phyloP scores from a whole-genome alignment of 371 early-diverging fungal genomes.

The Batrachochytrium dendrobatidis region DNA sequence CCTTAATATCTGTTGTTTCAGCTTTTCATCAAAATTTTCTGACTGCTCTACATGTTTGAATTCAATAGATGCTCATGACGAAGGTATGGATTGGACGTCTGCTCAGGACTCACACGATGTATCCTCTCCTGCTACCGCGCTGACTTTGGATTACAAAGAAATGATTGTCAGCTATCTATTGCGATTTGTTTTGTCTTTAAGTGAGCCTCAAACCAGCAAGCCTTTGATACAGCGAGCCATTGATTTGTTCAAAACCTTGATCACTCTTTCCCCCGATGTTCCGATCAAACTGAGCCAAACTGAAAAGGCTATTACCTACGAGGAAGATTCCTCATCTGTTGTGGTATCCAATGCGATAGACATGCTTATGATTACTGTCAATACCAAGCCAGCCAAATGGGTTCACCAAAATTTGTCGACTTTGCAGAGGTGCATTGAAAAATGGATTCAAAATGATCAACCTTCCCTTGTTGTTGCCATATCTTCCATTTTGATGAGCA shows the following conservation, averaged over 20 bases:
- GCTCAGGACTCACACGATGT: neutral
- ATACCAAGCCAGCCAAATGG: slow-evolving; percentile 46
- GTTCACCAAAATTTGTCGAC: slow-evolving; percentile 55
- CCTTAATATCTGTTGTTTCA: too few species aligned
- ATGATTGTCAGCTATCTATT: slow-evolving; percentile 60
- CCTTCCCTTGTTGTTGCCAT: slow-evolving; percentile 54
- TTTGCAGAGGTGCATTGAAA: slow-evolving; percentile 61
- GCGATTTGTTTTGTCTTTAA: slow-evolving; percentile 60
- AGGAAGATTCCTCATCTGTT: slow-evolving; percentile 2
- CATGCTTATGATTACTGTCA: slow-evolving; percentile 55
- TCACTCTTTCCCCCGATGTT: slow-evolving; percentile 57
- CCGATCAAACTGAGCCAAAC: slow-evolving; percentile 38
- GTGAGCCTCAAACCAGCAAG: slow-evolving; percentile 48
- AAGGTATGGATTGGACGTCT: slow-evolving; percentile 2
- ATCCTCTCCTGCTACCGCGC: too few species aligned
- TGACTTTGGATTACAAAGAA: slow-evolving; percentile 36
- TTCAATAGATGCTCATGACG: too few species aligned
- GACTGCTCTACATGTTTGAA: too few species aligned
- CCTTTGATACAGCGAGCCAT: slow-evolving; percentile 53
- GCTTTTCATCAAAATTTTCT: too few species aligned
- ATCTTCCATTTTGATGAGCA: slow-evolving; percentile 56
- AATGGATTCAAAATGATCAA: slow-evolving; percentile 60
- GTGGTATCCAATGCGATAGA: slow-evolving; percentile 35
- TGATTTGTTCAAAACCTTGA: slow-evolving; percentile 53
- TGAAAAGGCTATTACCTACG: slow-evolving; percentile 30